phyloP scores from a whole-genome alignment of 176 grass and related monocot genomes.

The Echinochloa phyllopogon region DNA sequence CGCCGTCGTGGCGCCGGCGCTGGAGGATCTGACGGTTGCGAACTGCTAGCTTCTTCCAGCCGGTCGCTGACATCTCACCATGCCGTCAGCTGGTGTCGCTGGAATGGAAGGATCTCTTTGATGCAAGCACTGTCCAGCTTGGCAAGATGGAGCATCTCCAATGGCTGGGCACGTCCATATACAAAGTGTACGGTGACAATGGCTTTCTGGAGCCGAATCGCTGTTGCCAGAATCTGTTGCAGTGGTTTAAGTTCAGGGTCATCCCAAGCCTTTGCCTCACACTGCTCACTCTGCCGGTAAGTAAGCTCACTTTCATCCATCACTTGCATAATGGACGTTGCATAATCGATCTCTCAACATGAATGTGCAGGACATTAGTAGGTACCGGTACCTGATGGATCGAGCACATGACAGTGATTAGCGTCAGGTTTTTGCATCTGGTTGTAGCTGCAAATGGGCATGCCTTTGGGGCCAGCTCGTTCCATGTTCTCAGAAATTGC shows the following conservation, averaged over 20 bases:
- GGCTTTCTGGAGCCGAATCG: neutral
- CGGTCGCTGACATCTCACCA: conserved; percentile 12
- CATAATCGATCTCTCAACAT: too few species aligned
- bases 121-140: conserved; percentile 32
- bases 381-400: conserved; percentile 23
- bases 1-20: conserved; percentile 1
- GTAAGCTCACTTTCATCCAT: too few species aligned
- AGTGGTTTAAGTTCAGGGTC: neutral
- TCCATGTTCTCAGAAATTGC: conserved; percentile 16
- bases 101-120: neutral
- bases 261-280: neutral
- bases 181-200: neutral
- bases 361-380: neutral
- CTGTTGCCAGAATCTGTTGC: neutral
- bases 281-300: neutral
- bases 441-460: conserved; percentile 5
- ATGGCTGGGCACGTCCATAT: neutral
- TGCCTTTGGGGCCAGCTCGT: neutral
- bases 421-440: neutral
- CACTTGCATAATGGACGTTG: too few species aligned
- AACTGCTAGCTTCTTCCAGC: neutral
- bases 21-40: neutral
- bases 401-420: conserved; percentile 28
- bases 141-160: neutral
- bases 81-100: neutral